phyloP scores from a whole-genome alignment of 2,329 filamentous ascomycete genomes.

The Alternaria consortialis region DNA sequence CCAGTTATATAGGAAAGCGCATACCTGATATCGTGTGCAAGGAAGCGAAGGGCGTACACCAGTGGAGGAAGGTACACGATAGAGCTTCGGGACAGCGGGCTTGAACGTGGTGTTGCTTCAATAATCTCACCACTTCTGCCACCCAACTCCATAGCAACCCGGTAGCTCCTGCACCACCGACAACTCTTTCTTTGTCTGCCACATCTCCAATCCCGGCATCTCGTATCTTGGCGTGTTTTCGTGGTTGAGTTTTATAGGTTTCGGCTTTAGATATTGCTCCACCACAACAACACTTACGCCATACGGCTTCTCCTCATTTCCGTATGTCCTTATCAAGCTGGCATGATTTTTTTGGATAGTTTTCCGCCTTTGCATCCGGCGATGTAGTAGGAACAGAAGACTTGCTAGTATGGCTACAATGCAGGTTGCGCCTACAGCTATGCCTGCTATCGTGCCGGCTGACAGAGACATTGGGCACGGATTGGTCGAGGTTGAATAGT shows the following conservation, averaged over 20 bases:
- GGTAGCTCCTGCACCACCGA: neutral
- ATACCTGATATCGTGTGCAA: neutral
- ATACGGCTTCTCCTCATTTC: neutral
- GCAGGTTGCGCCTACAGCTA: neutral
- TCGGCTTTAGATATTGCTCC: neutral
- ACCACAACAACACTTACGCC: neutral
- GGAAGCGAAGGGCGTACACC: neutral
- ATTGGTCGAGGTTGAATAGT: neutral
- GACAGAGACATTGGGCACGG: neutral
- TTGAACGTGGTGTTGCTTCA: neutral
- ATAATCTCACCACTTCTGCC: neutral
- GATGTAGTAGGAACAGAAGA: neutral
- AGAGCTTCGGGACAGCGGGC: neutral
- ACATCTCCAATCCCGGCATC: neutral
- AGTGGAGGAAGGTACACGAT: neutral
- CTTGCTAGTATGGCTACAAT: neutral
- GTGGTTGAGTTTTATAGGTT: neutral
- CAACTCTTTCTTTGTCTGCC: neutral
- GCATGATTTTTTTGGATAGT: neutral
- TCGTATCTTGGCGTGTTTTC: neutral
- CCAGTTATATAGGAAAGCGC: neutral
- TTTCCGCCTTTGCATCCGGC: neutral
- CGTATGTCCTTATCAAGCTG: neutral
- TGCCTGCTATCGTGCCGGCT: neutral
- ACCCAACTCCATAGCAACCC: neutral